A percentile compares a stretch with the other conserved stretches of the same genome.
Evolutionary conservation across 2,329 filamentous ascomycete genomes (phyloP).

Genomic region (Penicillium sp.): DNA sequence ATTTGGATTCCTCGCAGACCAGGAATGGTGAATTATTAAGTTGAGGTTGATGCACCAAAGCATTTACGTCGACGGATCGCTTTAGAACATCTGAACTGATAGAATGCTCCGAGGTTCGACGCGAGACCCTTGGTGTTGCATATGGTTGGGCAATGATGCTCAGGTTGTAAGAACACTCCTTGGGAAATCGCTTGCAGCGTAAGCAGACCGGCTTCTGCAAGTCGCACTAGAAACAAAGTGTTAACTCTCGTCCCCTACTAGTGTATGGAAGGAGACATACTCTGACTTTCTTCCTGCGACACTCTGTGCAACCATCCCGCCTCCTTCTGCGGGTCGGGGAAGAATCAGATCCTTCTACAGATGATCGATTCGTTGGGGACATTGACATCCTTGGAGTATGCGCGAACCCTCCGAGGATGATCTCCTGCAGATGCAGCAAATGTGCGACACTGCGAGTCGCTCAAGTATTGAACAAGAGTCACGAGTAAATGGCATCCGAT

Average conservation of each 20-base stretch:
- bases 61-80: neutral
- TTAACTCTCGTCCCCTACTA: neutral
- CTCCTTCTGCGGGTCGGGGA: slow-evolving; percentile 10
- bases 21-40: slow-evolving; percentile 21
- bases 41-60: slow-evolving; percentile 12
- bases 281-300: slow-evolving; percentile 31
- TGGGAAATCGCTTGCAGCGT: slow-evolving; percentile 27
- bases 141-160: slow-evolving; percentile 19
- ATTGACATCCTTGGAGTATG: neutral
- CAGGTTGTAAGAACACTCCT: slow-evolving; percentile 24
- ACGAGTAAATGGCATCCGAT: neutral
- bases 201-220: slow-evolving; percentile 25
- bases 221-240: slow-evolving; percentile 23
- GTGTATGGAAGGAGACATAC: slow-evolving; percentile 6
- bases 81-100: no score
- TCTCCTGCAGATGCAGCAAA: neutral
- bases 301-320: slow-evolving; percentile 34
- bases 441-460: neutral
- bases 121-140: neutral
- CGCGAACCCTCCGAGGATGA: neutral
- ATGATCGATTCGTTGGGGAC: neutral
- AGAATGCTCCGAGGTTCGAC: no score
- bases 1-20: slow-evolving; percentile 20
- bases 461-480: neutral
- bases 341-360: neutral